phyloP scores from a whole-genome alignment of 164 flowering plant genomes.

The Annona squamosa region DNA sequence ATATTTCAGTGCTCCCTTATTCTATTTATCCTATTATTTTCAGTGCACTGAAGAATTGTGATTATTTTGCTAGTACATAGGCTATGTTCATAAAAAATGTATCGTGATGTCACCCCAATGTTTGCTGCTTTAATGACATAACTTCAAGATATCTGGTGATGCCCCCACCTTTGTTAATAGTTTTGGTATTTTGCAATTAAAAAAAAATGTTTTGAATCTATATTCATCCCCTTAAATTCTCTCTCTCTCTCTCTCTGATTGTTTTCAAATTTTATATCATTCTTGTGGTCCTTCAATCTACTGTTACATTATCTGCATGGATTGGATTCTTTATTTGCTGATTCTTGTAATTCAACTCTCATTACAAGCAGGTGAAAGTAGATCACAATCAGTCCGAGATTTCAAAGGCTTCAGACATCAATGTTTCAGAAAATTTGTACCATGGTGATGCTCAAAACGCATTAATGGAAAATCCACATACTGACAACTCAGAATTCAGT shows the following conservation, averaged over 20 bases:
- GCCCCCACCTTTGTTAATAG: no score
- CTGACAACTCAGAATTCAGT: constrained; percentile 43
- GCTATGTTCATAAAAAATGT: neutral
- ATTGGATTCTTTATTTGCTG: neutral
- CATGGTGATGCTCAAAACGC: constrained; percentile 70
- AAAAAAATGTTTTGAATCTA: no score
- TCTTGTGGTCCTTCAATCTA: no score
- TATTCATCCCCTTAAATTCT: no score
- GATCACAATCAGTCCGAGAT: constrained; percentile 10
- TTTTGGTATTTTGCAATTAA: no score
- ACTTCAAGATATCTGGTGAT: no score
- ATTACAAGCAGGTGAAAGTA: constrained; percentile 15
- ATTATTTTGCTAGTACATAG: neutral
- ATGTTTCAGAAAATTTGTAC: constrained; percentile 33
- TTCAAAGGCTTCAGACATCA: constrained; percentile 22
- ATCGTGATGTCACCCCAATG: neutral
- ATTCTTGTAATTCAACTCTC: neutral
- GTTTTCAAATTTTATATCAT: no score
- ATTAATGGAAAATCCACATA: constrained; percentile 71
- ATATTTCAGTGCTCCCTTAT: neutral
- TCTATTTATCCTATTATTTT: neutral
- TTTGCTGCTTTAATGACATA: neutral
- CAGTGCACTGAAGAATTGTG: neutral
- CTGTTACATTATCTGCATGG: neutral
- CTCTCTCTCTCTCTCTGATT: no score